Conservation (phyloP, 257 asterid genomes). For the Galeopsis tetrahit region DNA sequence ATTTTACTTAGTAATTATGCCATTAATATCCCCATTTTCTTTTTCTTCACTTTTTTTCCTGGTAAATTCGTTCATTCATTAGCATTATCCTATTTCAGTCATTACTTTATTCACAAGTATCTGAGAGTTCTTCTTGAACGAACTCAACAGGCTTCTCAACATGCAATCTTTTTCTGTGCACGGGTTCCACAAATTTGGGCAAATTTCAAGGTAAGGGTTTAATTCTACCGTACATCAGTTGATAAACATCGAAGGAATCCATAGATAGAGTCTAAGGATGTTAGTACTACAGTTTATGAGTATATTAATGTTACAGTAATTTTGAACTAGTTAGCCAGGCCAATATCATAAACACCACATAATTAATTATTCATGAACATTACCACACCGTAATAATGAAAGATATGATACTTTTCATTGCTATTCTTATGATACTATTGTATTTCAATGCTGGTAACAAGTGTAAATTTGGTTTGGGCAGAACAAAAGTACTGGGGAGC, state of each 20-base stretch:
- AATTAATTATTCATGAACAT: background rate
- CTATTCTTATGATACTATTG: background rate
- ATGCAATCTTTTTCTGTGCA: constrained; percentile 91
- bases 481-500: constrained; percentile 96
- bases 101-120: constrained; percentile 6
- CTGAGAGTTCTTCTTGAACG: constrained; percentile 20
- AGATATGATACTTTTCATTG: background rate
- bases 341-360: background rate
- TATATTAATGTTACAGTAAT: background rate
- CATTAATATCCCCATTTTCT: background rate
- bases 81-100: constrained; percentile 5
- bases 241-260: background rate
- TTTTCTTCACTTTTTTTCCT: background rate
- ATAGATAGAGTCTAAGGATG: background rate
- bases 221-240: background rate
- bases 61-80: background rate
- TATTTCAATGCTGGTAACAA: constrained; percentile 26
- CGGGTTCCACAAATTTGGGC: constrained; percentile 90
- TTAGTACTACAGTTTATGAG: background rate
- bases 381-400: background rate
- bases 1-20: constrained; percentile 23
- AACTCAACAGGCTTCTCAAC: constrained; percentile 83
- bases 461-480: constrained; percentile 46
- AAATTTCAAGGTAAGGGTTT: constrained; percentile 71
- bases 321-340: constrained; percentile 5